Evolutionary conservation across 1,139 yeast species (phyloP), one percentile per base, ranked within the genome.

Genomic region (Dujonia santamariae): DNA sequence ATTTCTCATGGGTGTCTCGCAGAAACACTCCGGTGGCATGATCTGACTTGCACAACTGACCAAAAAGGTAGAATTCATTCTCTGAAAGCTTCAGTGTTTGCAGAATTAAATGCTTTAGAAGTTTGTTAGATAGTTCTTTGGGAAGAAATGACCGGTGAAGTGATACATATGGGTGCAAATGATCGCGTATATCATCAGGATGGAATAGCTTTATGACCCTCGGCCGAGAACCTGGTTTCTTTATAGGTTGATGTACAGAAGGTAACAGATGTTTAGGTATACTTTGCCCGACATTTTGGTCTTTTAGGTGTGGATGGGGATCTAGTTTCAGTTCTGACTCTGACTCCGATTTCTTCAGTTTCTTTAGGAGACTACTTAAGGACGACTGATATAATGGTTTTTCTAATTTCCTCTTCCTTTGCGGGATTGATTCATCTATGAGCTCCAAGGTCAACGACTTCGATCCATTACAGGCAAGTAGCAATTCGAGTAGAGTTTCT

Each of bases 61-160:
- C 87, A 45, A 81, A 83, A 12, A 84, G 59, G 38, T 72, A 67
- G 47, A 84, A 84, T 38, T 63, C 59, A 12, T 62, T 60, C 2
- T 59, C 53, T 6, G 26, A n/a, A 6, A 29, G n/a, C 2, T 45
- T 43, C 59, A 78, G 75, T 0, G 47, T 38, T 12, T 17, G 9
- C 9, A 3, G 12, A 5, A 1, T 59, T 11, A 80, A 54, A 19
- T 61, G 56, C 7, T 46, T 37, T 2, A 80, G 54, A 3, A 80
- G 46, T 0, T 47, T 45, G 26, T 72, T 62, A 0, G 86, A 75
- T 7, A 75, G 38, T 0, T 67, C 62, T 1, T 51, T 38, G 0
- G 84, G 81, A 3, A 84, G 56, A 30, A 80, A 75, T 41, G 75
- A 63, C 30, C 56, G 57, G 38, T 72, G 67, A 31, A 79, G 56